These are phyloP conservation scores for Uronychia binucleata DNA, from an alignment of 73 alveolate species.

Conservation along the genomic window DNA sequence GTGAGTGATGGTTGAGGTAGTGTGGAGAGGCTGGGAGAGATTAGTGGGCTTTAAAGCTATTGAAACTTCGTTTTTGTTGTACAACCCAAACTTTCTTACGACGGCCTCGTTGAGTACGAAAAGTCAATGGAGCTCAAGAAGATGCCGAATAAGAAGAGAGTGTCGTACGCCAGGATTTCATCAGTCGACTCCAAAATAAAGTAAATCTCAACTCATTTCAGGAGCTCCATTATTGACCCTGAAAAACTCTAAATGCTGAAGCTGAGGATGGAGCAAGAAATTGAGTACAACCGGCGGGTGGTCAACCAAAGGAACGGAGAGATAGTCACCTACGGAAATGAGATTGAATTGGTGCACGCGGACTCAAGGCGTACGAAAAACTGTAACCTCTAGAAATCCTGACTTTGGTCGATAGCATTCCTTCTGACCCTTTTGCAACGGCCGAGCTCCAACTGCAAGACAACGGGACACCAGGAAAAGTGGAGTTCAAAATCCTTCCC, in stretches of 20 bases:
- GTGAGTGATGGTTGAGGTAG: neutral
- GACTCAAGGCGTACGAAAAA: slow-evolving; percentile 25
- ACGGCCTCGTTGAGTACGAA: slow-evolving; percentile 12
- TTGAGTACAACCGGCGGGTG: slow-evolving; percentile 6
- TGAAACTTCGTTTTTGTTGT: slow-evolving; percentile 14
- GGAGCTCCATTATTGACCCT: neutral
- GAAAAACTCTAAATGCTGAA: slow-evolving; percentile 20
- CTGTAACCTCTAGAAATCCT: slow-evolving; percentile 18
- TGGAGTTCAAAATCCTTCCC: slow-evolving; percentile 28
- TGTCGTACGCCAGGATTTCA: neutral
- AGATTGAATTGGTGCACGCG: slow-evolving; percentile 20
- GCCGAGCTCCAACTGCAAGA: slow-evolving; percentile 12
- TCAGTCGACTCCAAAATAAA: neutral
- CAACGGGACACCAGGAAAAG: slow-evolving; percentile 7
- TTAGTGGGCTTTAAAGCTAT: neutral
- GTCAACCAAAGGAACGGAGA: slow-evolving; percentile 16
- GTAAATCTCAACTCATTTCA: neutral
- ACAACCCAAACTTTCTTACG: slow-evolving; percentile 31
- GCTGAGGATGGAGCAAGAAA: slow-evolving; percentile 17
- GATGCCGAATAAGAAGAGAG: slow-evolving; percentile 2
- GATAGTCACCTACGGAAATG: slow-evolving; percentile 27
- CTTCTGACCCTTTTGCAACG: neutral
- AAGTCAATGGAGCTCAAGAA: neutral
- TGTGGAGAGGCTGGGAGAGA: neutral
- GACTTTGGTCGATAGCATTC: neutral